These are phyloP conservation scores for Eimeria maxima DNA, from an alignment of 169 alveolate genomes.

Conservation along the genomic window DNA sequence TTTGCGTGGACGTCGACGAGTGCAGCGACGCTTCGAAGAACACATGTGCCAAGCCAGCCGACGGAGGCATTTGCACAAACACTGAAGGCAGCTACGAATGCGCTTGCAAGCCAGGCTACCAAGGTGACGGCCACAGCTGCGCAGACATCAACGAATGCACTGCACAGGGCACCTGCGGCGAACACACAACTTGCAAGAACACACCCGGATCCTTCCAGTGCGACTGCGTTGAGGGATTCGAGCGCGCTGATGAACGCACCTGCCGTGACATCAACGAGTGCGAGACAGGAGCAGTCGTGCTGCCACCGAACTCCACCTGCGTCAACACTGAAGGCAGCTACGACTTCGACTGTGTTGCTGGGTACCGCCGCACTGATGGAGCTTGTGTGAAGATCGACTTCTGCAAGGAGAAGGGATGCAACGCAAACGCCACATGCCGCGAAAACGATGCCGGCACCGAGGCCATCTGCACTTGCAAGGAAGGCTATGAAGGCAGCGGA, in stretches of 20 bases:
- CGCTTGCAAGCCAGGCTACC: conserved; percentile 84
- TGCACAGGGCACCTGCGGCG: conserved; percentile 24
- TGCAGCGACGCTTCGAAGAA: conserved; percentile 73
- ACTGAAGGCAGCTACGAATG: conserved; percentile 86
- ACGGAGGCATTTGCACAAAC: conserved; percentile 85
- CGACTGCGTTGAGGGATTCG: conserved; percentile 84
- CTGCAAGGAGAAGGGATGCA: conserved; percentile 73
- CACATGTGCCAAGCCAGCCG: conserved; percentile 78
- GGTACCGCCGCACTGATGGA: conserved; percentile 22
- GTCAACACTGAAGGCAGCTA: conserved; percentile 72
- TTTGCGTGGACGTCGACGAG: conserved; percentile 78
- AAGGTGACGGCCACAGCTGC: conserved; percentile 78
- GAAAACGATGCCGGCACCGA: conserved; percentile 85
- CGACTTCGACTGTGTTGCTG: conserved; percentile 65
- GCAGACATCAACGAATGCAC: conserved; percentile 81
- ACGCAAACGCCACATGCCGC: conserved; percentile 69
- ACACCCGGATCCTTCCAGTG: conserved; percentile 84
- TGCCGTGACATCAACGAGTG: conserved; percentile 81
- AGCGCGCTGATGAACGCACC: neutral
- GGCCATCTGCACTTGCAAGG: conserved; percentile 84
- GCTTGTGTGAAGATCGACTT: conserved; percentile 79
- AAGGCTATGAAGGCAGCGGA: conserved; percentile 80
- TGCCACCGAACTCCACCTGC: conserved; percentile 61
- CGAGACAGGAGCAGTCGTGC: conserved; percentile 21
- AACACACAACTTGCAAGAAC: conserved; percentile 82